Percentiles rank a stretch among this genome's conserved stretches.
phyloP scores from a whole-genome alignment of 169 alveolate genomes.

The Cryptosporidium canis region DNA sequence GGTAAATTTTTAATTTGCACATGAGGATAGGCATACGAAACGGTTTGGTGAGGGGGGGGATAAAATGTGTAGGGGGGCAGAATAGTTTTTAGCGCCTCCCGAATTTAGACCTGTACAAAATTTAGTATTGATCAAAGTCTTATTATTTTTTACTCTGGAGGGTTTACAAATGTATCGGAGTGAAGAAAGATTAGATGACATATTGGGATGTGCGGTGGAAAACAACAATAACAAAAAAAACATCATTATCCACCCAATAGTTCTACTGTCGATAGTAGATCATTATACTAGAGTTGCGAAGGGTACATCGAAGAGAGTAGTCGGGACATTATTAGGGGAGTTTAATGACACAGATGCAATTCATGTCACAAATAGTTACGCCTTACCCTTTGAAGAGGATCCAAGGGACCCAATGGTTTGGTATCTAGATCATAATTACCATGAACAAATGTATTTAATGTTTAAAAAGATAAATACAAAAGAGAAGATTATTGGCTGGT shows the following conservation, averaged over 20 bases:
- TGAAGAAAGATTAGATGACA: background rate
- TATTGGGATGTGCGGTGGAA: background rate
- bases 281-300: constrained; percentile 97
- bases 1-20: background rate
- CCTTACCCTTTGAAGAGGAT: constrained; percentile 99
- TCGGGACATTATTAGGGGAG: constrained; percentile 99
- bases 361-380: constrained; percentile 97
- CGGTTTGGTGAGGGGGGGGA: too few species aligned
- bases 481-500: constrained; percentile 99
- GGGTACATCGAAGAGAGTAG: constrained; percentile 95
- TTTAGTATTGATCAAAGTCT: background rate
- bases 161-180: background rate
- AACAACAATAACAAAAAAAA: constrained; percentile 4
- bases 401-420: constrained; percentile 96
- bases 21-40: too few species aligned
- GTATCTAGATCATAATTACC: constrained; percentile 98
- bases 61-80: too few species aligned
- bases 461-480: constrained; percentile 93
- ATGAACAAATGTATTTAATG: constrained; percentile 96
- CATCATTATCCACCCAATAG: constrained; percentile 96
- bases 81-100: too few species aligned
- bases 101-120: too few species aligned
- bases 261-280: constrained; percentile 97
- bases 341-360: constrained; percentile 84
- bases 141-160: background rate